These are phyloP conservation scores for Drechslerella coelobrocha DNA, from an alignment of 2,329 filamentous ascomycete species.

Conservation along the genomic window DNA sequence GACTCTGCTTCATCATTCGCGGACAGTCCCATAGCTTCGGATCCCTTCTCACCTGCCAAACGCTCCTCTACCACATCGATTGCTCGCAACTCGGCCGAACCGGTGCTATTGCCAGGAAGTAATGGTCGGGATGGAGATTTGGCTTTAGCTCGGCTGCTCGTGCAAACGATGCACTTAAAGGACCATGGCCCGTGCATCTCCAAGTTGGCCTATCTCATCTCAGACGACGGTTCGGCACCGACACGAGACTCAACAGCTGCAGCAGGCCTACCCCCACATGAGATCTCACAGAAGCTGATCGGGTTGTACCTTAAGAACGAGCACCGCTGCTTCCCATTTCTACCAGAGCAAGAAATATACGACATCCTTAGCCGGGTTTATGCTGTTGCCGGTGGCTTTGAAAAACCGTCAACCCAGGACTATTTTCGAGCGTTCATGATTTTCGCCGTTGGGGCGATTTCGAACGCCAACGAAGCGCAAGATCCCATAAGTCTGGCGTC, in stretches of 20 bases:
- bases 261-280: constrained; percentile 10
- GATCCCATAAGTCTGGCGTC: constrained; percentile 16
- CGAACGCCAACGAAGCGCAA: not conserved
- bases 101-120: not conserved
- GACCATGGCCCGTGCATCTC: constrained; percentile 40
- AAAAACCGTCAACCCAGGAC: constrained; percentile 11
- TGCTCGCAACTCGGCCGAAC: not conserved
- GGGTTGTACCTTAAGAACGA: constrained; percentile 25
- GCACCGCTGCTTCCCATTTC: constrained; percentile 36
- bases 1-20: constrained; percentile 20
- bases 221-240: constrained; percentile 10
- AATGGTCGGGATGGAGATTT: constrained; percentile 12
- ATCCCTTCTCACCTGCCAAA: constrained; percentile 24
- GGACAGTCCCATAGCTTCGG: constrained; percentile 24
- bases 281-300: not conserved
- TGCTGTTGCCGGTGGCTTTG: not conserved
- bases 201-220: constrained; percentile 30
- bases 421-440: constrained; percentile 41
- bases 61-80: constrained; percentile 35
- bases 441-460: constrained; percentile 34
- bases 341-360: constrained; percentile 12
- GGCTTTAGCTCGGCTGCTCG: constrained; percentile 34
- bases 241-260: not conserved
- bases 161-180: constrained; percentile 39
- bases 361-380: constrained; percentile 7